Base-by-base conservation (phyloP, 768 basidiomycete species). In the Termitomyces sp. region DNA sequence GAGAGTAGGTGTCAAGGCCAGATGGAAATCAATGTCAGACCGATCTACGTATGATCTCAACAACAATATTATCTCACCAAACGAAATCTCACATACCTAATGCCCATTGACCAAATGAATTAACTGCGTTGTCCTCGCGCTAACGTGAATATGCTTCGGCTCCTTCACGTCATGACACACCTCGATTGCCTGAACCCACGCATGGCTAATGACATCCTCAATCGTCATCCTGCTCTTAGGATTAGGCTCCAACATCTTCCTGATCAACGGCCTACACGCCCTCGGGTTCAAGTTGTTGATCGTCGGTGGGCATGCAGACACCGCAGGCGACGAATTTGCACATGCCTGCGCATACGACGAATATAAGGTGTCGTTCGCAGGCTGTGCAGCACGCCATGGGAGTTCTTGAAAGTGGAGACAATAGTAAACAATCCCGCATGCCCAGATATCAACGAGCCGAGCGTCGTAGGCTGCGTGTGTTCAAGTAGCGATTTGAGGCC, bases 381-480 rank as follows among this genome's bases (percentile, higher is more conserved):
- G 74, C 68, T 98, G 95, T 35, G 96, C 96, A 2, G 89, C 92
- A 58, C 95, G 90, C 96, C 97, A 99, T 2, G 96, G 96, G 52
- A 99, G 83, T 71, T 99, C 96, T 70, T 94, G 90, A 79, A 97
- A 97, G 72, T 93, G 94, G 66, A 98, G 82, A 77, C 96, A 99
- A 77, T 99, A 99, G 75, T 96, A 98, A 64, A 99, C 95, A 63
- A 99, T 84, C 18, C 90, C 96, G 60, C 89, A 90, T 0, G 96
- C 95, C 96, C 96, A 99, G 57, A 99, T 90, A 68, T 99, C 96
- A 63, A 98, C 97, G 5, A 95, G 80, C 24, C 96, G 88, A 5
- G 96, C 96, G 66, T 98, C 96, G 69, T 98, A 99, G 65, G 96
- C 96, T 97, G 55, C 20, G 47, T 56, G 38, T 13, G 24, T 30